Percentiles rank a stretch among this genome's conserved stretches.
These are phyloP conservation scores for Claviceps monticola DNA, from an alignment of 2,329 filamentous ascomycete species.

Conservation along the genomic window DNA sequence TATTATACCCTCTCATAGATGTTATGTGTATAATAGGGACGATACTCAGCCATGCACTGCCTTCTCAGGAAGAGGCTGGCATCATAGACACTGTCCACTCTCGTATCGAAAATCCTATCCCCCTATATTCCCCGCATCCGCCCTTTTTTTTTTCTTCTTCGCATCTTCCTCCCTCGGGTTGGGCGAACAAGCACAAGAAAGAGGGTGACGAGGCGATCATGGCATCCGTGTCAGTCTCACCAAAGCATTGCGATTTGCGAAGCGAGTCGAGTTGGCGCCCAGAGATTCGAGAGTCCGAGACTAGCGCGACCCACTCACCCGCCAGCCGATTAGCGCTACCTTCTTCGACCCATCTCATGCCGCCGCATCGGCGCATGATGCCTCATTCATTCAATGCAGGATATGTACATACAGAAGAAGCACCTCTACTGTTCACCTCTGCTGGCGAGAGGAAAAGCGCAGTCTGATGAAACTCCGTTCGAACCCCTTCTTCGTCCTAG, in stretches of 20 bases:
- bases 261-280: too few relatives aligned
- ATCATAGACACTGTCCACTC: background rate
- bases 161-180: too few relatives aligned
- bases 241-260: too few relatives aligned
- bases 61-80: background rate
- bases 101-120: background rate
- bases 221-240: too few relatives aligned
- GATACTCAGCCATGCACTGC: background rate
- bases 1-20: too few relatives aligned
- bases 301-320: background rate
- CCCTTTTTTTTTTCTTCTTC: too few relatives aligned
- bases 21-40: background rate
- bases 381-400: background rate
- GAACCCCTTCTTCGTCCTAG: background rate
- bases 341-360: background rate
- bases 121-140: too few relatives aligned
- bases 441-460: constrained; percentile 3
- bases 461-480: background rate
- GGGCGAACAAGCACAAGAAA: too few relatives aligned
- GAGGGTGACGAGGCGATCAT: too few relatives aligned
- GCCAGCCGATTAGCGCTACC: background rate
- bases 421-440: background rate
- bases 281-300: background rate
- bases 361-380: background rate
- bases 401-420: background rate